Conservation (phyloP, 257 asterid genomes). For the Paulownia fortunei region DNA sequence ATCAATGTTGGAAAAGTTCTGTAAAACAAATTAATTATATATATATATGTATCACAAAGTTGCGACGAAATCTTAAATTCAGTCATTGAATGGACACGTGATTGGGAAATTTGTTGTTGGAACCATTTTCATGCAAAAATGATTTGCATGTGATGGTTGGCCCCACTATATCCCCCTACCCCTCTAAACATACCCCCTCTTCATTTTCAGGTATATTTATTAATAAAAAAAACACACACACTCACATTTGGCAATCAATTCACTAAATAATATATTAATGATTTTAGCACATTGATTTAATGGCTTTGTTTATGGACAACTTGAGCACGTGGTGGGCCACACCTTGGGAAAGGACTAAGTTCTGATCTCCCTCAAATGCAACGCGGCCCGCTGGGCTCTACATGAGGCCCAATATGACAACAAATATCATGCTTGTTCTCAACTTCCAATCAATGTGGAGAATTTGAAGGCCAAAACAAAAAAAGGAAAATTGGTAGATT, state of each 20-base stretch:
- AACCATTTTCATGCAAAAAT: constrained; percentile 50
- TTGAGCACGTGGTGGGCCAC: constrained; percentile 42
- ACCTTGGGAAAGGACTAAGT: constrained; percentile 10
- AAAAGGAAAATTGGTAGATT: too few relatives aligned
- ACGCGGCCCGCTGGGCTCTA: constrained; percentile 32
- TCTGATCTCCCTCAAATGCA: neutral
- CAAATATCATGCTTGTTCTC: neutral
- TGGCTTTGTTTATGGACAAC: neutral
- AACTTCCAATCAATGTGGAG: neutral
- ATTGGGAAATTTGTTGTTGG: constrained; percentile 57
- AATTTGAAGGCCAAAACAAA: neutral
- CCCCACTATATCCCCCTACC: constrained; percentile 29
- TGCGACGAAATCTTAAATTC: too few relatives aligned
- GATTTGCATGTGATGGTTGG: constrained; percentile 67
- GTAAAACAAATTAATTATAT: too few relatives aligned
- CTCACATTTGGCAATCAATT: neutral
- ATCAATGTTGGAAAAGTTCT: too few relatives aligned
- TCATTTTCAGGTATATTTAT: neutral
- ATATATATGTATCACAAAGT: too few relatives aligned
- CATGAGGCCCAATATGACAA: constrained; percentile 22
- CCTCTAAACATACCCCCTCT: constrained; percentile 23
- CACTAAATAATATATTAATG: neutral
- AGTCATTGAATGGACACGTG: constrained; percentile 72
- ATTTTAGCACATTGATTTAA: constrained; percentile 10
- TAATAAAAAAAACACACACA: neutral